phyloP scores from a whole-genome alignment of 2,329 filamentous ascomycete genomes.

The Monilinia fructigena region DNA sequence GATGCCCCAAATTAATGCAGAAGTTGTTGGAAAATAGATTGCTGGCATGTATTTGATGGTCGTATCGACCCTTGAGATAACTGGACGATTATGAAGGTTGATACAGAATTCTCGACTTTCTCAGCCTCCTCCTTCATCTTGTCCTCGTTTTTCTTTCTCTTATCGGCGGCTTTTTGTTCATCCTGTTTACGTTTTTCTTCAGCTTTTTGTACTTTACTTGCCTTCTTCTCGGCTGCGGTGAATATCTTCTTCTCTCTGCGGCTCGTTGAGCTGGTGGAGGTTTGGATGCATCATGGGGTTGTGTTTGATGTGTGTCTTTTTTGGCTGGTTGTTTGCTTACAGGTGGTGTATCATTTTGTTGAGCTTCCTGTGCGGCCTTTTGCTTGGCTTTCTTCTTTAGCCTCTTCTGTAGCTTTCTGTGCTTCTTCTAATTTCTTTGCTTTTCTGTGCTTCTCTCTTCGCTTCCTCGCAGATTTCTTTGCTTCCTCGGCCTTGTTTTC shows the following conservation, averaged over 20 bases:
- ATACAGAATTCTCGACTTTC: neutral
- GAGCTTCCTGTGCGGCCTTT: slow-evolving; percentile 2
- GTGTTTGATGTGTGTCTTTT: slow-evolving; percentile 4
- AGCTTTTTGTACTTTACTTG: slow-evolving; percentile 8
- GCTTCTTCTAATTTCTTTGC: slow-evolving; percentile 16
- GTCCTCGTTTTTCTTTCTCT: slow-evolving; percentile 13
- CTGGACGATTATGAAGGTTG: neutral
- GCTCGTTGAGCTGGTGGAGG: slow-evolving; percentile 15
- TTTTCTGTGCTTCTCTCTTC: slow-evolving; percentile 38
- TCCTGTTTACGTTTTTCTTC: slow-evolving; percentile 24
- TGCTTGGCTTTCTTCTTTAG: slow-evolving; percentile 12
- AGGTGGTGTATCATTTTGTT: slow-evolving; percentile 12
- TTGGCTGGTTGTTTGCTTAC: slow-evolving; percentile 21
- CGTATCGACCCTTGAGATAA: neutral
- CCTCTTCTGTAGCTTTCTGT: slow-evolving; percentile 4
- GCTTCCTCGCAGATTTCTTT: slow-evolving; percentile 27
- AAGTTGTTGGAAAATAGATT: neutral
- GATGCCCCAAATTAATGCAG: neutral
- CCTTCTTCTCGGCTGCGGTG: slow-evolving; percentile 24
- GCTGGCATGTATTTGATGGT: neutral
- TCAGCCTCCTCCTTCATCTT: slow-evolving; percentile 17
- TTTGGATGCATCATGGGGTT: slow-evolving; percentile 13
- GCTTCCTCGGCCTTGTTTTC: slow-evolving; percentile 40
- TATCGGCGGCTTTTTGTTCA: slow-evolving; percentile 21
- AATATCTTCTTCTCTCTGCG: slow-evolving; percentile 21